Evolutionary conservation across 371 early-diverging fungal species (phyloP).

Genomic region (Rhizopus sp.): DNA sequence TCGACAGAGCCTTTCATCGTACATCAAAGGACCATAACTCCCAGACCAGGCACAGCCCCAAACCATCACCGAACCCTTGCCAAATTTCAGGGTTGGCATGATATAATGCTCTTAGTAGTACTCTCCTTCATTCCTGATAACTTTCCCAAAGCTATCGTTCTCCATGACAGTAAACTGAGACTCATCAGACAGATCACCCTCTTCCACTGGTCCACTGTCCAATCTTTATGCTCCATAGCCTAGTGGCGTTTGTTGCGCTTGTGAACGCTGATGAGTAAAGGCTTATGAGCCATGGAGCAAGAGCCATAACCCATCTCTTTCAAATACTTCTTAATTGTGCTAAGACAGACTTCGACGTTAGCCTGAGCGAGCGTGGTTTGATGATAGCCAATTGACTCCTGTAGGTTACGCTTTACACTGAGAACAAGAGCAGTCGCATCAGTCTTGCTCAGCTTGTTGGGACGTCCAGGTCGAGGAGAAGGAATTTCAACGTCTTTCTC

Average conservation of each 20-base stretch:
- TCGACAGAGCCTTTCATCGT: background rate
- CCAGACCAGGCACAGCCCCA: constrained; percentile 14
- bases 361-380: too few relatives aligned
- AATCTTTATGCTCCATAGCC: constrained; percentile 1
- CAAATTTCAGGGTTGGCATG: background rate
- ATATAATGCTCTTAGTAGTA: background rate
- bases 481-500: too few relatives aligned
- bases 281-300: background rate
- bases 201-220: constrained; percentile 10
- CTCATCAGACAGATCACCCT: constrained; percentile 16
- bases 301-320: background rate
- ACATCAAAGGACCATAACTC: constrained; percentile 10
- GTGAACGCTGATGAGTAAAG: background rate
- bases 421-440: too few relatives aligned
- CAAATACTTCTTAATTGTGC: background rate
- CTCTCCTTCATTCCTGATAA: background rate
- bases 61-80: background rate
- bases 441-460: too few relatives aligned
- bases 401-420: too few relatives aligned
- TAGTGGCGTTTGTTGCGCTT: background rate
- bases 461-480: too few relatives aligned
- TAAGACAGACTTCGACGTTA: background rate
- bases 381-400: too few relatives aligned
- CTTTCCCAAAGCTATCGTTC: constrained; percentile 2
- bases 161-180: background rate